phyloP scores from a whole-genome alignment of 1,284 basidiomycete species.

The Ganoderma lucidum region DNA sequence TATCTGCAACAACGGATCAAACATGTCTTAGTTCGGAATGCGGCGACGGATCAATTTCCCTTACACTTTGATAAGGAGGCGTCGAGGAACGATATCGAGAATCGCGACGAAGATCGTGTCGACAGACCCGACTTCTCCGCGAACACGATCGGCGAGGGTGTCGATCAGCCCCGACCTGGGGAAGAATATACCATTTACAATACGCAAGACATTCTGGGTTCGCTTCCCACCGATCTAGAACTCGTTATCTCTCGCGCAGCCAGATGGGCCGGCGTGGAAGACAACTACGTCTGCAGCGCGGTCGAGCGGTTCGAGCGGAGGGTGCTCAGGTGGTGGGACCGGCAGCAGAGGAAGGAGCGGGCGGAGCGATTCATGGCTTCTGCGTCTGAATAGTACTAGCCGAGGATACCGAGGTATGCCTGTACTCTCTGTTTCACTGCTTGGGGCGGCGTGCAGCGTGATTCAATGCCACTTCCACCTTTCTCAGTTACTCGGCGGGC shows the following conservation, averaged over 20 bases:
- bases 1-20: background rate
- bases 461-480: background rate
- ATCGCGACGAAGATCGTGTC: background rate
- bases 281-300: conserved; percentile 56
- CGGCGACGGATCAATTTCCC: conserved; percentile 39
- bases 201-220: conserved; percentile 64
- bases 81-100: background rate
- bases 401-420: background rate
- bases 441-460: background rate
- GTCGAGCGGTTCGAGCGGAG: conserved; percentile 70
- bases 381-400: background rate
- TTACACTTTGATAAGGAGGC: background rate
- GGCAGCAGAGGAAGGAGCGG: conserved; percentile 32
- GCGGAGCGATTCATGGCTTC: conserved; percentile 14
- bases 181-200: conserved; percentile 67
- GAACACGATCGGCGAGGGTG: conserved; percentile 22
- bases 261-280: conserved; percentile 58
- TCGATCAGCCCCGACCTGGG: conserved; percentile 52
- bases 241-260: conserved; percentile 57
- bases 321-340: conserved; percentile 57
- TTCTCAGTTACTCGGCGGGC: background rate
- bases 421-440: background rate
- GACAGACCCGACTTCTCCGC: conserved; percentile 23
- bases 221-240: conserved; percentile 56
- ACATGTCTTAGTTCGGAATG: conserved; percentile 34